phyloP scores from a whole-genome alignment of 23 red algal genomes.

The Gracilaria gracilis region DNA sequence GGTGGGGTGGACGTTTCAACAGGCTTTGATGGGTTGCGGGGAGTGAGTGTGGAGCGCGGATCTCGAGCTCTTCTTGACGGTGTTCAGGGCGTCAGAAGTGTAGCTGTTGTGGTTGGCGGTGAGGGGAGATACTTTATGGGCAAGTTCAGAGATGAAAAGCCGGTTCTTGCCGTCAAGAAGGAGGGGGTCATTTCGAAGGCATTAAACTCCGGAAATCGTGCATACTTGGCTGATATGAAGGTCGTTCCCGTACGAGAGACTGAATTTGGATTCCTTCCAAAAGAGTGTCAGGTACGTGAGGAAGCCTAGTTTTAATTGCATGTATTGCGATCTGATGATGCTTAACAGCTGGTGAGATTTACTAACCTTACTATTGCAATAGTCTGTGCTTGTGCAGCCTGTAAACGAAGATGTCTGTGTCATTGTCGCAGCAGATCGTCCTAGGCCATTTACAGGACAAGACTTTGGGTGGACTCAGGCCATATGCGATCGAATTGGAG shows the following conservation, averaged over 20 bases:
- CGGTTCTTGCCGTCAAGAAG: neutral
- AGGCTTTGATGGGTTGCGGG: conserved; percentile 15
- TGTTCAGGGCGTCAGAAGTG: conserved; percentile 34
- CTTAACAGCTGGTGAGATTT: neutral
- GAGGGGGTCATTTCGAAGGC: conserved; percentile 59
- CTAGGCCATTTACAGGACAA: conserved; percentile 56
- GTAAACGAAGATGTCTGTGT: conserved; percentile 39
- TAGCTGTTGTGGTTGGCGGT: conserved; percentile 36
- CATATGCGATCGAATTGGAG: conserved; percentile 52
- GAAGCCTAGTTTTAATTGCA: neutral
- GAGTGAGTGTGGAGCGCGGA: neutral
- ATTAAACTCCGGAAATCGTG: conserved; percentile 27
- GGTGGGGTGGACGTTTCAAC: conserved; percentile 31
- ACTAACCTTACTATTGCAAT: neutral
- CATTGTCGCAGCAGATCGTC: conserved; percentile 61
- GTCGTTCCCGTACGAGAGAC: conserved; percentile 62
- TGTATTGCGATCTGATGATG: neutral
- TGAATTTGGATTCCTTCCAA: conserved; percentile 72
- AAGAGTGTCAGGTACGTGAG: conserved; percentile 63
- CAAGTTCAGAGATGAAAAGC: conserved; percentile 15
- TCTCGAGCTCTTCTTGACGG: conserved; percentile 38
- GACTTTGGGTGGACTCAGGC: conserved; percentile 81
- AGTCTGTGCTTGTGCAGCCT: conserved; percentile 74
- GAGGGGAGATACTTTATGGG: conserved; percentile 32
- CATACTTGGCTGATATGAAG: conserved; percentile 85